Percentiles rank a stretch among this genome's conserved stretches.
These are phyloP conservation scores for Monosporascus sp. DNA, from an alignment of 2,329 filamentous ascomycete species.

Conservation along the genomic window DNA sequence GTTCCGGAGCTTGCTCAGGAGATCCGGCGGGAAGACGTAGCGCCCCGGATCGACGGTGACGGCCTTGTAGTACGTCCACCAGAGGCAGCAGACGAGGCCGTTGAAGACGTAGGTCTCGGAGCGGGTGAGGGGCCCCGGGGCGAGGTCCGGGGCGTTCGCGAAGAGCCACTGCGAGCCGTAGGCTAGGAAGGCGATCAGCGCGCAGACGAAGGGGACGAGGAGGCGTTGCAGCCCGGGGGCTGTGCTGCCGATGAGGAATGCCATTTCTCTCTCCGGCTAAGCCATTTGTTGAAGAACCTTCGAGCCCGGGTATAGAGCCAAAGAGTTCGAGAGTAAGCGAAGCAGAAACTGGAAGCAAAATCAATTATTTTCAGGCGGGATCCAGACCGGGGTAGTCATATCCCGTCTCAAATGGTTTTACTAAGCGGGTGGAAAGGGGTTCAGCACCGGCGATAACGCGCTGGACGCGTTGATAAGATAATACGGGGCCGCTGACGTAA, in stretches of 20 bases:
- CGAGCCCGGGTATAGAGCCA: no score
- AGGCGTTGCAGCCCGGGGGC: slow-evolving; percentile 42
- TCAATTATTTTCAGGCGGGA: no score
- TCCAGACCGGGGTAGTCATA: no score
- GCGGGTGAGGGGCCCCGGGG: slow-evolving; percentile 53
- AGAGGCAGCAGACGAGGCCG: slow-evolving; percentile 54
- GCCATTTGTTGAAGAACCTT: no score
- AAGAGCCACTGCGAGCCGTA: slow-evolving; percentile 72
- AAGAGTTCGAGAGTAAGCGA: no score
- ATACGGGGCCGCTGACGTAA: no score
- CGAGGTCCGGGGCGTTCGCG: slow-evolving; percentile 49
- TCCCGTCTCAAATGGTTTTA: no score
- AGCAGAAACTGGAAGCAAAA: no score
- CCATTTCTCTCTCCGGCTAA: slow-evolving; percentile 15
- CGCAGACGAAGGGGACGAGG: slow-evolving; percentile 63
- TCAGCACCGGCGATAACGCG: no score
- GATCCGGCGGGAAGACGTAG: slow-evolving; percentile 36
- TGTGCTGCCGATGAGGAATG: slow-evolving; percentile 25
- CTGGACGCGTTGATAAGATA: no score
- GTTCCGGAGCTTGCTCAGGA: slow-evolving; percentile 2
- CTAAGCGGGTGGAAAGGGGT: no score
- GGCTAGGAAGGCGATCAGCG: slow-evolving; percentile 63
- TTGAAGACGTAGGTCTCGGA: slow-evolving; percentile 62
- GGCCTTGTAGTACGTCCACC: slow-evolving; percentile 63
- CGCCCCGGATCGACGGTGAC: slow-evolving; percentile 54